Evolutionary conservation across 1,139 yeast genomes (phyloP), one percentile per base, ranked within the genome.

Genomic region (Debaryomyces udenii): DNA sequence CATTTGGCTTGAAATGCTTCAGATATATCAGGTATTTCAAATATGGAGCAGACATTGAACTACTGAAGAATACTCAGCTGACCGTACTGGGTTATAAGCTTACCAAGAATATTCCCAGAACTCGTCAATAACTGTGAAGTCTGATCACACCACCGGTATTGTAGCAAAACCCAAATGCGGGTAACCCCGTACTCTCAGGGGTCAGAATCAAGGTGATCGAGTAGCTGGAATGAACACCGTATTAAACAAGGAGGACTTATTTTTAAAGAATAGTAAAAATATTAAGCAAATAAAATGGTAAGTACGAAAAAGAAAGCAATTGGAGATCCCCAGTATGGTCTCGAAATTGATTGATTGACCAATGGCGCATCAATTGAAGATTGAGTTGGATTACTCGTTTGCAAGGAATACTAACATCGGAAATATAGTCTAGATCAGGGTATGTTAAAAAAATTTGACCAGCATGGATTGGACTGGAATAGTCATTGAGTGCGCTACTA

Each of bases 391-490:
- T 27, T 32, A 10, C 15, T 14, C 6, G 20, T 10, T 23, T 9
- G 27, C 29, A 23, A 18, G 20, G 11, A 22, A 23, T 49, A 54
- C 55, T 54, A 55, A 53, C 56, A 24, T 24, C 7, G 22, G 5
- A 15, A 13, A 26, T 42, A 27, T 49, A 80, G 86, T 80, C 86
- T 47, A 80, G 85, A 78, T 80, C 86, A 55, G 85, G 84, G 84
- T 79, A 78, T 52, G 83, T 76, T n/a, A 6, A 31, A n/a, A 20
- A 7, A 20, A 5, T 6, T 6, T 5, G 7, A 7, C 22, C 22
- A 7, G 22, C 22, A 20, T 9, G 16, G 6, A 9, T 2, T 17
- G 4, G 22, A 20, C 22, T n/a, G 22, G 22, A 5, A 17, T 11
- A 9, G 13, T 11, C 10, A 16, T 15, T 27, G 9, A 14, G 27